Conservation (phyloP, 768 basidiomycete genomes). For the Russula sp. region DNA sequence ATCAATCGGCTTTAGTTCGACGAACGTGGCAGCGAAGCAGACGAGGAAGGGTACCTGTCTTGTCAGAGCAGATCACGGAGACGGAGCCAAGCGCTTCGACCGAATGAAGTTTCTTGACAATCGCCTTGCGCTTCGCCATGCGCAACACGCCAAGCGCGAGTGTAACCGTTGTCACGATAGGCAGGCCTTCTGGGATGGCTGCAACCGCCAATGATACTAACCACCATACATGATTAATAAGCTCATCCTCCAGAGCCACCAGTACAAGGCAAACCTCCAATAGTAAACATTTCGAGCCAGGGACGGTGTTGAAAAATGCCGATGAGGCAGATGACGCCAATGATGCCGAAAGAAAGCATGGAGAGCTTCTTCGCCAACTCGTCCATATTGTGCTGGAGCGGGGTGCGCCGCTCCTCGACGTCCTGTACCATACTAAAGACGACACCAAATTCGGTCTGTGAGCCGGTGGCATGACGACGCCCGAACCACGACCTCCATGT, state of each 20-base stretch:
- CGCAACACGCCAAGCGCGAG: slow-evolving; percentile 89
- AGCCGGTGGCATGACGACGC: slow-evolving; percentile 85
- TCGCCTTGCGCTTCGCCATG: slow-evolving; percentile 93
- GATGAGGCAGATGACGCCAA: slow-evolving; percentile 88
- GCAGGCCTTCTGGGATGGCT: slow-evolving; percentile 93
- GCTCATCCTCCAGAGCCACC: background rate
- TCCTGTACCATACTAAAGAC: slow-evolving; percentile 99
- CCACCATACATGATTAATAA: slow-evolving; percentile 20
- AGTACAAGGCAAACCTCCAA: slow-evolving; percentile 64
- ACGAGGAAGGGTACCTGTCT: slow-evolving; percentile 60
- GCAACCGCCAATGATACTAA: slow-evolving; percentile 96
- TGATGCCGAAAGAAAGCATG: slow-evolving; percentile 85
- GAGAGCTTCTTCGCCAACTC: slow-evolving; percentile 92
- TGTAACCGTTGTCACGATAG: slow-evolving; percentile 96
- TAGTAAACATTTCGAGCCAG: slow-evolving; percentile 99
- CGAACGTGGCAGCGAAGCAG: background rate
- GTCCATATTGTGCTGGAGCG: slow-evolving; percentile 91
- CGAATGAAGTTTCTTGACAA: slow-evolving; percentile 94
- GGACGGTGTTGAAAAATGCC: slow-evolving; percentile 79
- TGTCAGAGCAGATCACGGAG: slow-evolving; percentile 97
- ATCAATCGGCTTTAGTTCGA: background rate
- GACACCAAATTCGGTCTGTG: slow-evolving; percentile 89
- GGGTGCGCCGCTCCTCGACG: slow-evolving; percentile 86
- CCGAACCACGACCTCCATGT: slow-evolving; percentile 63
- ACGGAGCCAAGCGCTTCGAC: slow-evolving; percentile 93